Percentiles rank a stretch among this genome's conserved stretches.
These are phyloP conservation scores for Prunella vulgaris DNA, from an alignment of 257 asterid species.

Conservation along the genomic window DNA sequence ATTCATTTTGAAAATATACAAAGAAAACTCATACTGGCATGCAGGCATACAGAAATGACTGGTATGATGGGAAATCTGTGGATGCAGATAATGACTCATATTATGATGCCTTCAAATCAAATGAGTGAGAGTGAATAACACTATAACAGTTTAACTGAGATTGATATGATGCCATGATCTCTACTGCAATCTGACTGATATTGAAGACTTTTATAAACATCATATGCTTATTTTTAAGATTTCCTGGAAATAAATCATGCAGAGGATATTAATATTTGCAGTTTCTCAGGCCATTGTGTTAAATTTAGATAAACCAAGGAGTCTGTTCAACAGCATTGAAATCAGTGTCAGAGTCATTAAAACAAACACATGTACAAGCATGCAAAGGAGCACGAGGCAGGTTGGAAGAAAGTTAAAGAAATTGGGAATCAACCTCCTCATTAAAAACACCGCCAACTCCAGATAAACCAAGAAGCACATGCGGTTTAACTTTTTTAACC, in stretches of 20 bases:
- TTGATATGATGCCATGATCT: too few species aligned
- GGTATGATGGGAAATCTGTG: not conserved
- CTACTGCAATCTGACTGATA: too few species aligned
- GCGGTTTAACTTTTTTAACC: conserved; percentile 95
- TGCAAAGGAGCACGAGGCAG: conserved; percentile 13
- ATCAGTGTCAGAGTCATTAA: not conserved
- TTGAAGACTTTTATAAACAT: not conserved
- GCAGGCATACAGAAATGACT: not conserved
- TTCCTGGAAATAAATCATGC: conserved; percentile 9
- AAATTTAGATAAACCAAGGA: not conserved
- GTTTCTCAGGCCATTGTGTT: not conserved
- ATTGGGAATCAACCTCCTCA: conserved; percentile 64
- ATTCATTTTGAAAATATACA: not conserved
- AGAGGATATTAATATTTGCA: not conserved
- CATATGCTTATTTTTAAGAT: not conserved
- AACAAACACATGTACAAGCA: not conserved
- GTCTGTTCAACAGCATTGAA: conserved; percentile 2
- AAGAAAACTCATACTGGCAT: not conserved
- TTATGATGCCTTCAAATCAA: too few species aligned
- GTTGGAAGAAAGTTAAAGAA: conserved; percentile 8
- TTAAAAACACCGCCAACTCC: conserved; percentile 91
- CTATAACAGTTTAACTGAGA: too few species aligned
- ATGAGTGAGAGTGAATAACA: too few species aligned
- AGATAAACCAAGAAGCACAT: conserved; percentile 97
- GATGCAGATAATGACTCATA: not conserved